Base-by-base conservation (phyloP, 352 stramenopile genomes). In the Phytophthora palmivora region DNA sequence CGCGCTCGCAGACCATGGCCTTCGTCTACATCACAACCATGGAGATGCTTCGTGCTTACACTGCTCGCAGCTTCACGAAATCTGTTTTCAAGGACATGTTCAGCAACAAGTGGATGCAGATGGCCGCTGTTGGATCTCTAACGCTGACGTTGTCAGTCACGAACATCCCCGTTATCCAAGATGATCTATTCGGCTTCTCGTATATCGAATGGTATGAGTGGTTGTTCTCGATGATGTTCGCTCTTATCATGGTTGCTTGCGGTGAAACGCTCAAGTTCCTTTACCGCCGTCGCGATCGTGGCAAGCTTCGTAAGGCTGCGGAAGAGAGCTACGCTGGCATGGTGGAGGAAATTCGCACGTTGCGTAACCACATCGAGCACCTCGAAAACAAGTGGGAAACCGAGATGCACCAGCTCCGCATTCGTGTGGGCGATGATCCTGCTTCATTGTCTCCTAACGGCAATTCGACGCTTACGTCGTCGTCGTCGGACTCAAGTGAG, bases 101-200 rank as follows among this genome's bases (percentile, higher is more conserved):
- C 60, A 67, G 76, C 48, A 91, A 91, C 72, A 91, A 91, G 76
- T 91, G 76, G 76, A 89, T 91, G 80, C 79, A 89, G 49, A 83
- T 80, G 64, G 82, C 82, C 19, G 79, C 82, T 28, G 54, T 89
- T 12, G 82, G 80, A 14, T 89, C 78, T 7, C 38, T 91, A 7
- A 60, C 68, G 1, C 45, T 91, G 36, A 91, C 82, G n/a, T 21
- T 90, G 0, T 85, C 70, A 3, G 78, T 91, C 54, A 91, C 80
- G 1, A 89, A 87, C 47, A 88, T 91, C 50, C 80, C 80, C 14
- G 67, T 89, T 28, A 58, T 91, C 42, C 85, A 70, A 44, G 78
- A 88, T 37, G 76, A 89, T 43, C 53, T 91, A 18, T 91, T 91
- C 39, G 82, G 82, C 28, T 91, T 91, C 49, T 69, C 77, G 3